These are phyloP conservation scores for Pleurotus eryngii DNA, from an alignment of 768 basidiomycete species.

Conservation along the genomic window DNA sequence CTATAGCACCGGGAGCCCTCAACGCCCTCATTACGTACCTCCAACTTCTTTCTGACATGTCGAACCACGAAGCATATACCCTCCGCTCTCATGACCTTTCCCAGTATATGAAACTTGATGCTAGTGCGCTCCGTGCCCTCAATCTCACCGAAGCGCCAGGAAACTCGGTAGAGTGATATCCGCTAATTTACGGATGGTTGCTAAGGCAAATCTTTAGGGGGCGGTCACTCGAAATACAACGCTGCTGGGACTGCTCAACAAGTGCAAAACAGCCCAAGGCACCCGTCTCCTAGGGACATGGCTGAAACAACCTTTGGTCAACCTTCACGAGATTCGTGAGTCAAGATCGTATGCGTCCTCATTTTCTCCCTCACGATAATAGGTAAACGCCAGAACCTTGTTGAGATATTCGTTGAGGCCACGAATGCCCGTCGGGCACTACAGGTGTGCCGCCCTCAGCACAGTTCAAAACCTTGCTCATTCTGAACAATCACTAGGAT, in stretches of 20 bases:
- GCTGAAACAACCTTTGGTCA: constrained; percentile 95
- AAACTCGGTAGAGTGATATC: constrained; percentile 37
- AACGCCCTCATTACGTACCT: constrained; percentile 84
- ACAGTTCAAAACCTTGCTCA: not conserved
- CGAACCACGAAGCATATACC: constrained; percentile 77
- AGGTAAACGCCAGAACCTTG: constrained; percentile 87
- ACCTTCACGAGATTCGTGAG: constrained; percentile 89
- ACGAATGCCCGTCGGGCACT: constrained; percentile 64
- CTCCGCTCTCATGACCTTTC: constrained; percentile 86
- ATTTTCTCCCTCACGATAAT: not conserved
- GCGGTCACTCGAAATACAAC: constrained; percentile 79
- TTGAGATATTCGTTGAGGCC: constrained; percentile 84
- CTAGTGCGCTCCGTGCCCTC: constrained; percentile 88
- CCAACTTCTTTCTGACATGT: constrained; percentile 68
- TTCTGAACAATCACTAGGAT: constrained; percentile 44
- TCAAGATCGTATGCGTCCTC: constrained; percentile 9
- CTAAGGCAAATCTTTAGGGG: constrained; percentile 31
- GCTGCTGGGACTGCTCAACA: constrained; percentile 85
- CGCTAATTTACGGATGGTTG: not conserved
- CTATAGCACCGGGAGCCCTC: constrained; percentile 75
- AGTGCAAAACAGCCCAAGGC: constrained; percentile 96
- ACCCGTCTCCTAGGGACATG: constrained; percentile 83
- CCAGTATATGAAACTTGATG: constrained; percentile 95
- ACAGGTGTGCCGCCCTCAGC: constrained; percentile 40
- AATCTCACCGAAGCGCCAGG: constrained; percentile 76